Evolutionary conservation across 1,284 basidiomycete species (phyloP).

Genomic region (Malassezia nana): DNA sequence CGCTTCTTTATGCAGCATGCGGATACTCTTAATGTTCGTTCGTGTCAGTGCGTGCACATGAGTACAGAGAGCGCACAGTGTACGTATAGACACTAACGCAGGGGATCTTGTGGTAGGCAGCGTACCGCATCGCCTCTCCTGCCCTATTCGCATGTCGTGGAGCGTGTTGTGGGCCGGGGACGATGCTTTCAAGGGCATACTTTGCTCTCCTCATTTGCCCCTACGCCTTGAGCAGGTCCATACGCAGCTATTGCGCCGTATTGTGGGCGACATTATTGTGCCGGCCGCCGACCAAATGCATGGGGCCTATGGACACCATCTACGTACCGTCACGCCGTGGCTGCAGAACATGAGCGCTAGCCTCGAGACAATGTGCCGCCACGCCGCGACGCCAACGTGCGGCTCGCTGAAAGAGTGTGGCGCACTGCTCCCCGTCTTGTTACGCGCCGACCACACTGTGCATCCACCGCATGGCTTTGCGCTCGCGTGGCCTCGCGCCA

Average conservation of each 20-base stretch:
- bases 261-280: neutral
- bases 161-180: neutral
- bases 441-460: neutral
- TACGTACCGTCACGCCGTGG: neutral
- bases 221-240: neutral
- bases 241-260: neutral
- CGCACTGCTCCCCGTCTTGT: neutral
- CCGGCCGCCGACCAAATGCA: constrained; percentile 1
- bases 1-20: constrained; percentile 1
- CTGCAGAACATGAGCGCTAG: neutral
- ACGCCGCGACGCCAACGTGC: neutral
- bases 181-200: neutral
- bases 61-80: neutral
- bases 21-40: neutral
- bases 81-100: neutral
- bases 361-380: neutral
- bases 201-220: neutral
- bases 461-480: neutral
- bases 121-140: neutral
- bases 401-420: neutral
- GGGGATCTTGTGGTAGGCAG: neutral
- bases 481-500: neutral
- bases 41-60: neutral
- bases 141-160: constrained; percentile 3
- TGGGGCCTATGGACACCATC: neutral